These are phyloP conservation scores for Hydnomerulius pinastri DNA, from an alignment of 768 basidiomycete species.

Conservation along the genomic window DNA sequence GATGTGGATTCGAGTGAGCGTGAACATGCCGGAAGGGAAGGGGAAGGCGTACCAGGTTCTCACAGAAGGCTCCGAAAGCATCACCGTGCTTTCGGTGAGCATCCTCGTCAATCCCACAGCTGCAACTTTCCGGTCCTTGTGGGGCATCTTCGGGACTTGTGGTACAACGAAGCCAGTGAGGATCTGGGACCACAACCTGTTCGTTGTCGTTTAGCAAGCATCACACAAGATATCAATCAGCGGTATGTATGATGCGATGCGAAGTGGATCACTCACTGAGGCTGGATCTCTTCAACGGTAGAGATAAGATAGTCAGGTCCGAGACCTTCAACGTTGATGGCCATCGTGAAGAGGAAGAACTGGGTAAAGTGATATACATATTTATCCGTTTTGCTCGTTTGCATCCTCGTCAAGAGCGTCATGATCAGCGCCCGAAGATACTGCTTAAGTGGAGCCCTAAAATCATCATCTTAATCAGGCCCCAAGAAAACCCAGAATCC, in stretches of 20 bases:
- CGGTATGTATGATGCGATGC: no score
- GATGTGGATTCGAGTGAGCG: neutral
- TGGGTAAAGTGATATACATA: constrained; percentile 81
- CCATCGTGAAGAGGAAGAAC: constrained; percentile 77
- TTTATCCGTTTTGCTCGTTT: constrained; percentile 85
- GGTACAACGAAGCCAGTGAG: constrained; percentile 76
- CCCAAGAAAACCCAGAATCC: neutral
- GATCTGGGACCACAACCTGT: constrained; percentile 79
- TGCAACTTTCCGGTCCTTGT: constrained; percentile 83
- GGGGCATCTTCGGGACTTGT: constrained; percentile 76
- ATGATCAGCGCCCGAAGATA: constrained; percentile 77
- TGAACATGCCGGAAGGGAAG: neutral
- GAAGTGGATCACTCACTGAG: constrained; percentile 72
- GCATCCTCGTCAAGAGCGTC: constrained; percentile 82
- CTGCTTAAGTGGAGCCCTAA: constrained; percentile 62
- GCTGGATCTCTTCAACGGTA: constrained; percentile 83
- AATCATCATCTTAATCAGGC: neutral
- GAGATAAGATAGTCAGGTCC: constrained; percentile 78
- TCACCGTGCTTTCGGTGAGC: constrained; percentile 70
- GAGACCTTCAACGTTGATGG: constrained; percentile 71
- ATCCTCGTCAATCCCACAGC: constrained; percentile 79
- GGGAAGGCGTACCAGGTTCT: constrained; percentile 58
- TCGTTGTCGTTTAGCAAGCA: neutral
- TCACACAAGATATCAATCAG: no score
- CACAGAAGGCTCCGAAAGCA: constrained; percentile 65